Percentiles rank a stretch among this genome's conserved stretches.
Evolutionary conservation across 139 green algal species (phyloP).

Genomic region (Haematococcus sp.): DNA sequence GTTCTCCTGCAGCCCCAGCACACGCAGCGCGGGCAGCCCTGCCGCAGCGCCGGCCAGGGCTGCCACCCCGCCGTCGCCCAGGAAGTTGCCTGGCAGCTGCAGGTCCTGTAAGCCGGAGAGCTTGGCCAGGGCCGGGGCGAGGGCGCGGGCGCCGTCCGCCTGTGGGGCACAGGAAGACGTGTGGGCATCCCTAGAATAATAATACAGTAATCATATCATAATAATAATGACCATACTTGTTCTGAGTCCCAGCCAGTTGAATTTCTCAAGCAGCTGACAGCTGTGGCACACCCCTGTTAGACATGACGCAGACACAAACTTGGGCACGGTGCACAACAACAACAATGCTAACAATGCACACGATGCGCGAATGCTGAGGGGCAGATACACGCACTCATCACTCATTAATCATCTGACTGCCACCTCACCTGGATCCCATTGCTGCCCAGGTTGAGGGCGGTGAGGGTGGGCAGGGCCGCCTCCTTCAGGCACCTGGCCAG

Average conservation of each 20-base stretch:
- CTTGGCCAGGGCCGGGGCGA: background rate
- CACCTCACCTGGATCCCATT: conserved; percentile 4
- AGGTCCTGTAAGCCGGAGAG: conserved; percentile 4
- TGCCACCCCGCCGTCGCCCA: conserved; percentile 6
- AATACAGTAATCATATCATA: background rate
- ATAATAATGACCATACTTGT: too few species aligned
- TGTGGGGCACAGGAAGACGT: background rate
- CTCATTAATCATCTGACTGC: background rate
- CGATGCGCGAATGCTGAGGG: too few species aligned
- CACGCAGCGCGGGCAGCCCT: background rate
- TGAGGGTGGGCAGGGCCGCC: background rate
- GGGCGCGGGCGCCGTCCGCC: background rate
- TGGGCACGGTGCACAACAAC: background rate
- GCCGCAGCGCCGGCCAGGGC: background rate
- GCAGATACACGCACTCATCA: background rate
- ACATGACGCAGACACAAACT: too few species aligned
- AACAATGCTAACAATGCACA: background rate
- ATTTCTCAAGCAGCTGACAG: too few species aligned
- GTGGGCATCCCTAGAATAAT: background rate
- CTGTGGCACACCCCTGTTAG: too few species aligned
- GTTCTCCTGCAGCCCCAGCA: conserved; percentile 25
- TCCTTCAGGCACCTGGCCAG: background rate
- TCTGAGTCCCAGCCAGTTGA: too few species aligned
- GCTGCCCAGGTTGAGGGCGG: background rate
- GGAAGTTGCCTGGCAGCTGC: conserved; percentile 6